Conservation (phyloP, 495 filamentous ascomycete genomes). For the Hypoxylon trugodes region DNA sequence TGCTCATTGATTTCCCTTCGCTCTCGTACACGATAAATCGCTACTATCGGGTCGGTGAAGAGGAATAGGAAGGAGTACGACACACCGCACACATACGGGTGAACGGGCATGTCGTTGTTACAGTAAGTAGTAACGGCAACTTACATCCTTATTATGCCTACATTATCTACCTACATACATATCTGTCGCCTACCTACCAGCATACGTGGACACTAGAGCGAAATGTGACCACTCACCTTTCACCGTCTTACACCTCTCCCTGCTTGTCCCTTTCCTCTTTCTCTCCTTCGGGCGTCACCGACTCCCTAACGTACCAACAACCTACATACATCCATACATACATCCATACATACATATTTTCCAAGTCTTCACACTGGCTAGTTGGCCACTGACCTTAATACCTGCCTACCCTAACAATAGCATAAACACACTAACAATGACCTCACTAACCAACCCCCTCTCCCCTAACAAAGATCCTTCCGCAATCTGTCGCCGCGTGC, state of each 20-base stretch:
- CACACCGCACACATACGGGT: background rate
- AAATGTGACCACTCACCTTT: slow-evolving; percentile 26
- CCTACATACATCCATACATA: background rate
- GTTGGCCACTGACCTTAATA: background rate
- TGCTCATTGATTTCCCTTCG: background rate
- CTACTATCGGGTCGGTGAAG: slow-evolving; percentile 11
- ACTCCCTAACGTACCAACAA: slow-evolving; percentile 14
- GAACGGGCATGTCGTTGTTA: slow-evolving; percentile 36
- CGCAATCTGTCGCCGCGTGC: slow-evolving; percentile 49
- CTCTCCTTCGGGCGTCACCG: slow-evolving; percentile 37
- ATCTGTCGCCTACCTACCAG: slow-evolving; percentile 5
- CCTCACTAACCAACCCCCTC: background rate
- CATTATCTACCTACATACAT: slow-evolving; percentile 14
- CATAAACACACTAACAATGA: slow-evolving; percentile 2
- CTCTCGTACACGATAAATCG: slow-evolving; percentile 20
- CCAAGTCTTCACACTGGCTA: too few species aligned
- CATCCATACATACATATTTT: background rate
- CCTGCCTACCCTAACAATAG: background rate
- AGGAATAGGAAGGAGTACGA: slow-evolving; percentile 1
- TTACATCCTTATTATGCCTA: slow-evolving; percentile 2
- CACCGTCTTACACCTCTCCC: slow-evolving; percentile 32
- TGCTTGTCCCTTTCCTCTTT: too few species aligned
- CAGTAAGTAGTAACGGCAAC: slow-evolving; percentile 34
- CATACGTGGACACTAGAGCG: background rate
- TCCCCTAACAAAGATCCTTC: slow-evolving; percentile 40